A percentile compares a stretch with the other conserved stretches of the same genome.
phyloP scores from a whole-genome alignment of 164 flowering plant species.

The Chimonanthus praecox region DNA sequence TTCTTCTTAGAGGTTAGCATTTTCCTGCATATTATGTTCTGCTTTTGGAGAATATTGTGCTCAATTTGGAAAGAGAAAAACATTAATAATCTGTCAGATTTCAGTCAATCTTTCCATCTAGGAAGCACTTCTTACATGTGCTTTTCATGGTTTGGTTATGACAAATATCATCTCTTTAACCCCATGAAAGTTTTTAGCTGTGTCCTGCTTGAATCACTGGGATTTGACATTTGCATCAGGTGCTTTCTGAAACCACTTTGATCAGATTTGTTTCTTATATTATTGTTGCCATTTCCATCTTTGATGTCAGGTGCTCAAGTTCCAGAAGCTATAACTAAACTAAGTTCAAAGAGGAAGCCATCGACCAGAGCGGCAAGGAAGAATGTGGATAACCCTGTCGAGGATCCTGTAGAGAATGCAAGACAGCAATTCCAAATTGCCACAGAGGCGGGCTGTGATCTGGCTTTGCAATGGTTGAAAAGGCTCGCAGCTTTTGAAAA shows the following conservation, averaged over 20 bases:
- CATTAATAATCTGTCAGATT: too few relatives aligned
- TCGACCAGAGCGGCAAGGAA: slow-evolving; percentile 21
- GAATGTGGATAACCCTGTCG: slow-evolving; percentile 10
- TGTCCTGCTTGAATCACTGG: not conserved
- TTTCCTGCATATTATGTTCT: not conserved
- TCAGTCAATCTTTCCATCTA: not conserved
- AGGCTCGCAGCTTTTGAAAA: slow-evolving; percentile 64
- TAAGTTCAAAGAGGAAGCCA: slow-evolving; percentile 26
- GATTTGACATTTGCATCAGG: not conserved
- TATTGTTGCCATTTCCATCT: not conserved
- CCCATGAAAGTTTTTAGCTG: not conserved
- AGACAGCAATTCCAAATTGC: slow-evolving; percentile 67
- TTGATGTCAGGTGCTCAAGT: slow-evolving; percentile 49
- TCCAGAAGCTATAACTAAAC: slow-evolving; percentile 63
- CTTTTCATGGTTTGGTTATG: not conserved
- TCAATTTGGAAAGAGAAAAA: not conserved
- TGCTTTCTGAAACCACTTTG: not conserved
- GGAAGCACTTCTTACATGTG: not conserved
- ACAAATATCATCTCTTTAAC: not conserved
- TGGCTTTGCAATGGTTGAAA: slow-evolving; percentile 78
- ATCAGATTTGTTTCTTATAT: not conserved
- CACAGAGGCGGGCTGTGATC: slow-evolving; percentile 76
- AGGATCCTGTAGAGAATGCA: slow-evolving; percentile 53
- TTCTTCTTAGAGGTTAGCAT: slow-evolving; percentile 70
- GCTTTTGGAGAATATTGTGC: not conserved